These are phyloP conservation scores for Populus simonii DNA, from an alignment of 345 rosid genomes.

Conservation along the genomic window DNA sequence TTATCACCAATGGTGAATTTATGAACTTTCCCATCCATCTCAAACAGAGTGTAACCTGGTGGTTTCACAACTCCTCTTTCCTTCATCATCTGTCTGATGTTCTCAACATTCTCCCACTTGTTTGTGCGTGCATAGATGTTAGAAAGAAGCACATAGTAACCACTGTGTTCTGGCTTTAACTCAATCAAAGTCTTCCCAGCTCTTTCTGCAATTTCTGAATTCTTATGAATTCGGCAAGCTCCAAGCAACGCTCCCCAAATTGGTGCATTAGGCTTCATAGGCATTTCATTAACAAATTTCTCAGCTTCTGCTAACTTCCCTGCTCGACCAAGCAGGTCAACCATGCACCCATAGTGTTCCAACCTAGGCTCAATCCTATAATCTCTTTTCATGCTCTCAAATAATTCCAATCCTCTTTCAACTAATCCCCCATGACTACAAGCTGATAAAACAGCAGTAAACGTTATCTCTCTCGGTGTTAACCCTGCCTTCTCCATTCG, in stretches of 20 bases:
- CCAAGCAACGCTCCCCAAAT: constrained; percentile 77
- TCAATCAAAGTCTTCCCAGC: constrained; percentile 52
- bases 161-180: constrained; percentile 61
- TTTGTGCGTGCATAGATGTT: constrained; percentile 63
- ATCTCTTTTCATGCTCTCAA: constrained; percentile 49
- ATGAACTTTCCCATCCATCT: constrained; percentile 55
- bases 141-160: constrained; percentile 69
- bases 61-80: constrained; percentile 58
- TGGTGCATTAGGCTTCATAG: constrained; percentile 60
- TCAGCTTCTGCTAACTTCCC: constrained; percentile 67
- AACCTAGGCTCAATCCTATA: constrained; percentile 51
- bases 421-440: constrained; percentile 77
- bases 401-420: constrained; percentile 52
- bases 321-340: constrained; percentile 74
- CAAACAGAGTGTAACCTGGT: constrained; percentile 54
- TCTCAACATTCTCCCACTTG: constrained; percentile 53
- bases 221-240: constrained; percentile 68
- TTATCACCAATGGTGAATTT: constrained; percentile 56
- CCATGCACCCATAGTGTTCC: constrained; percentile 82
- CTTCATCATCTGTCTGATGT: constrained; percentile 56
- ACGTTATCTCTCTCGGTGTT: constrained; percentile 56
- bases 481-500: constrained; percentile 47
- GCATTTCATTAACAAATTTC: constrained; percentile 56
- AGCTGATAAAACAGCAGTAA: constrained; percentile 63
- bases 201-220: constrained; percentile 58